Base-by-base conservation (phyloP, 108 stramenopile species). In the Licmophora abbreviata region DNA sequence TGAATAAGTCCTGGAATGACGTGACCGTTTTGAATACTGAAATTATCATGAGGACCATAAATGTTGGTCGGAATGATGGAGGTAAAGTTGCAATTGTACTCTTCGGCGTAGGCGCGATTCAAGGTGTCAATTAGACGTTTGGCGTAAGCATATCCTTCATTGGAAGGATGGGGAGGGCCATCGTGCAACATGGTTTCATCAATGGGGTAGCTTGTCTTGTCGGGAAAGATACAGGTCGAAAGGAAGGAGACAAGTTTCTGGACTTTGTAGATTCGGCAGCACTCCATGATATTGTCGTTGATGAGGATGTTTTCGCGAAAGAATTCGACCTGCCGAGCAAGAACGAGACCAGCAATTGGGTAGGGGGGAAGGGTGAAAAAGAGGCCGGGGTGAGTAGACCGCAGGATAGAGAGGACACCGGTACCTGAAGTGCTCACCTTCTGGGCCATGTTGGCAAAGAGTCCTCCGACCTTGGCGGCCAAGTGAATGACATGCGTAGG, bases 151-250 rank as follows among this genome's bases (percentile, higher is more conserved):
- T 99, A 99, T 41, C 94, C 92, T 59, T 95, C 98, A 69, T 99
- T 99, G 61, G 74, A 75, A 28, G 75, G 62, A 61, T 99, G 98
- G 15, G 98, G 98, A 22, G 98, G 94, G 14, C 98, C 97, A 57
- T 93, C 71, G 80, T 98, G 97, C 21, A 97, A 68, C 98, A 97
- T 99, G 60, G 95, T 96, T 74, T 99, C 98, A 61, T 99, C 94
- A 54, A 99, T 99, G 44, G 98, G 98, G 68, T 95, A 99, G 36
- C 93, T 94, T 27, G 95, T 97, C 79, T 99, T 97, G 79, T 97
- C 96, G 31, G 98, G 98, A 78, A 97, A 99, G 74, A 99, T 92
- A 74, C 98, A 97, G 20, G 98, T 99, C 35, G 82, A 85, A 40
- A 99, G 76, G 67, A 94, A 92, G 61, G 87, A 88, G 29, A 99